Percentiles rank a stretch among this genome's conserved stretches.
These are phyloP conservation scores for Actinomortierella wolfii DNA, from an alignment of 371 early-diverging fungal species.

Conservation along the genomic window DNA sequence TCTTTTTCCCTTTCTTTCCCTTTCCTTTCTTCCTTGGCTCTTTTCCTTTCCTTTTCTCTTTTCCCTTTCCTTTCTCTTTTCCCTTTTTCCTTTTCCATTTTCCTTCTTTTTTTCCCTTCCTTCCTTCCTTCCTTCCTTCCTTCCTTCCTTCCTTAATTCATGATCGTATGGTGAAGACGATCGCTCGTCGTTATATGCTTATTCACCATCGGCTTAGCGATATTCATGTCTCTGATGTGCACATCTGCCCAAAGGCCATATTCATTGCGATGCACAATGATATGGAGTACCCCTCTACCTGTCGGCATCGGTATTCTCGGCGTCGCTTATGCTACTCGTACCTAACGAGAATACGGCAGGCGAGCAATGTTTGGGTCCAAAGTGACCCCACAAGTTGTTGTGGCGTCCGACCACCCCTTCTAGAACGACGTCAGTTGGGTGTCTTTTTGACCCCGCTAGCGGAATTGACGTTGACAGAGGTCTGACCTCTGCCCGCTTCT, in stretches of 20 bases:
- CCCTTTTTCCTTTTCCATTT: no score
- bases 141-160: no score
- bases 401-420: slow-evolving; percentile 2
- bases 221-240: not conserved
- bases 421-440: slow-evolving; percentile 1
- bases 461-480: not conserved
- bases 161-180: no score
- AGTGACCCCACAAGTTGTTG: not conserved
- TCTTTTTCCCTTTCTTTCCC: no score
- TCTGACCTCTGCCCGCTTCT: slow-evolving; percentile 2
- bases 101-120: no score
- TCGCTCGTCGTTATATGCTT: no score
- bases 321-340: not conserved
- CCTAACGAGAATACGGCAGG: not conserved
- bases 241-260: slow-evolving; percentile 3
- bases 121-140: no score
- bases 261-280: slow-evolving; percentile 3
- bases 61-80: no score
- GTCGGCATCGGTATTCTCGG: slow-evolving; percentile 1
- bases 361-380: slow-evolving; percentile 2
- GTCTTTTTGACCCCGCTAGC: slow-evolving; percentile 2
- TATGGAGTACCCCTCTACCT: not conserved
- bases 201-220: no score
- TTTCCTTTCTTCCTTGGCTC: no score
- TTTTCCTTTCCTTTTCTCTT: no score